A percentile compares a stretch with the other conserved stretches of the same genome.
phyloP scores from a whole-genome alignment of 257 asterid species.

The Solanum pimpinellifolium region DNA sequence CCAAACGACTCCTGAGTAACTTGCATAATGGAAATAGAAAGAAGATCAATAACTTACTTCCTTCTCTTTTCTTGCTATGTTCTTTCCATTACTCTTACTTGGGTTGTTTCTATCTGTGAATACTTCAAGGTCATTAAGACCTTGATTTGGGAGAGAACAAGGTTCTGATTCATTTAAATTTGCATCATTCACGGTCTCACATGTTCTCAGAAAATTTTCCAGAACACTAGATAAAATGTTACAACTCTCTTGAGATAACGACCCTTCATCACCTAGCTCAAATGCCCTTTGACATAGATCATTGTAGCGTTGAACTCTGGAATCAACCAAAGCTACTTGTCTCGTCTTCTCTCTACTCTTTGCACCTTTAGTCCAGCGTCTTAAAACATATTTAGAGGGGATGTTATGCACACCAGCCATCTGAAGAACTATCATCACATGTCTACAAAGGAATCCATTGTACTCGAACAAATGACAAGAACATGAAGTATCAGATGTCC shows the following conservation, averaged over 20 bases:
- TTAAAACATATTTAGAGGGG: constrained; percentile 34
- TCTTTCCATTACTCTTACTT: constrained; percentile 3
- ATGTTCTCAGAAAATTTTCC: constrained; percentile 24
- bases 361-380: constrained; percentile 39
- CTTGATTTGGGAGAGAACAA: constrained; percentile 11
- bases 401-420: constrained; percentile 33
- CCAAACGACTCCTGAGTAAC: background rate
- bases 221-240: constrained; percentile 12
- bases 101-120: background rate
- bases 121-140: constrained; percentile 18
- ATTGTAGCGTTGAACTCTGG: constrained; percentile 16
- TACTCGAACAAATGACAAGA: constrained; percentile 37
- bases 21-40: background rate
- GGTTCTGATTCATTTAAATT: background rate
- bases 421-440: constrained; percentile 48
- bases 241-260: constrained; percentile 27
- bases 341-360: constrained; percentile 16
- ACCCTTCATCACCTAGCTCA: constrained; percentile 32
- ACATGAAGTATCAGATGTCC: constrained; percentile 26
- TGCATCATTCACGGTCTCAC: constrained; percentile 12
- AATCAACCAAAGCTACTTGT: constrained; percentile 1
- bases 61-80: constrained; percentile 10
- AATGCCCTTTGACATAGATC: constrained; percentile 19
- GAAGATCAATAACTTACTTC: constrained; percentile 1
- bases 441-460: constrained; percentile 37